Evolutionary conservation across 345 rosid species (phyloP).

Genomic region (Cardamine resedifolia): DNA sequence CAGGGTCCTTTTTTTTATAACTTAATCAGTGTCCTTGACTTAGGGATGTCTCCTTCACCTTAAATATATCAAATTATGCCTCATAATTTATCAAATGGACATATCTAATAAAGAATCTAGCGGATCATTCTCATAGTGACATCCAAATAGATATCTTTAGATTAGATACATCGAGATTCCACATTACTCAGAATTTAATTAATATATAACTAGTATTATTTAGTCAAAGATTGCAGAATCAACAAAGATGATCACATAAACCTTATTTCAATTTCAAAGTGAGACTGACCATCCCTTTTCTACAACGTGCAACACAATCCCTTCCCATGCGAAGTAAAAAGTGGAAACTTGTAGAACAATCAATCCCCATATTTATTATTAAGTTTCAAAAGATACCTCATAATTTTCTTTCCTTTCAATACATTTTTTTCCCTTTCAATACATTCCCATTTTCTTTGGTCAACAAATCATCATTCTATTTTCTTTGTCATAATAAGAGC

Average conservation of each 20-base stretch:
- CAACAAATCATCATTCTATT: slow-evolving; percentile 1
- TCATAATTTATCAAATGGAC: slow-evolving; percentile 1
- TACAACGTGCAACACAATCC: slow-evolving; percentile 24
- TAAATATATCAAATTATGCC: too few relatives aligned
- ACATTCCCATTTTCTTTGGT: neutral
- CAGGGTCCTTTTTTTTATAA: too few relatives aligned
- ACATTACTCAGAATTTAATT: slow-evolving; percentile 16
- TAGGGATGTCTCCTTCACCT: too few relatives aligned
- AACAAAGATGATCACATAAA: slow-evolving; percentile 24
- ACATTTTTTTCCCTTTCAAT: neutral
- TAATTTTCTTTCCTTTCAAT: neutral
- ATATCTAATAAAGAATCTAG: slow-evolving; percentile 27
- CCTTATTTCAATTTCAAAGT: slow-evolving; percentile 16
- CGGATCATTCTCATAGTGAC: slow-evolving; percentile 26
- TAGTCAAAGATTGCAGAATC: slow-evolving; percentile 39
- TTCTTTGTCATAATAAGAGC: neutral
- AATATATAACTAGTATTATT: slow-evolving; percentile 15
- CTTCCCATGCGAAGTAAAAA: neutral
- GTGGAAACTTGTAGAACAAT: slow-evolving; percentile 17
- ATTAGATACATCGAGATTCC: slow-evolving; percentile 28
- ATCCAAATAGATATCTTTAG: slow-evolving; percentile 26
- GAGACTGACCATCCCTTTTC: slow-evolving; percentile 4
- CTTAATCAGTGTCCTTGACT: too few relatives aligned
- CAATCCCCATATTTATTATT: neutral
- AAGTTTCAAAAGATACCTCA: neutral